Percentiles rank a stretch among this genome's conserved stretches.
Evolutionary conservation across 306 rosid species (phyloP).

Genomic region (Casuarina cunninghamiana): DNA sequence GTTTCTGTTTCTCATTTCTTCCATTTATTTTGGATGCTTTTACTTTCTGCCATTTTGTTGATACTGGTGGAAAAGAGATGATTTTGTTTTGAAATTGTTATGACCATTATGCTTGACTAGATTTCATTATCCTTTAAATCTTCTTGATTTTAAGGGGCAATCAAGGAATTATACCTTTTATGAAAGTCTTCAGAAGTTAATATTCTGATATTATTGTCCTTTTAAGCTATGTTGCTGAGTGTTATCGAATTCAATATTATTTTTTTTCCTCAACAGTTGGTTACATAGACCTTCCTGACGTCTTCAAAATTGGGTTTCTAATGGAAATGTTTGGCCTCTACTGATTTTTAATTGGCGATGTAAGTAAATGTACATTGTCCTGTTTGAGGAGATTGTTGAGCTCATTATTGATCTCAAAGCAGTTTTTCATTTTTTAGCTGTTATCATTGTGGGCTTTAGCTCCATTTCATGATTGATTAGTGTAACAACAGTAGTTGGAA

Average conservation of each 20-base stretch:
- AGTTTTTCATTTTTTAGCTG: constrained; percentile 25
- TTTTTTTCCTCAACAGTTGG: constrained; percentile 73
- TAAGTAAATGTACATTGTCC: constrained; percentile 35
- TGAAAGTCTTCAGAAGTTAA: not conserved
- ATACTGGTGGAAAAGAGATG: not conserved
- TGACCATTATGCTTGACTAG: not conserved
- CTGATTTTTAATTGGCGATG: constrained; percentile 45
- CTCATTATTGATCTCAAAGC: constrained; percentile 30
- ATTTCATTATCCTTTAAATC: not conserved
- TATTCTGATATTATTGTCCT: not conserved
- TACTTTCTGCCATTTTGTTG: not conserved
- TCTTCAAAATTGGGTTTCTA: constrained; percentile 74
- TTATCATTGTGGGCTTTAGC: constrained; percentile 7
- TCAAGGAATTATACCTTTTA: not conserved
- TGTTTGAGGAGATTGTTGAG: constrained; percentile 40
- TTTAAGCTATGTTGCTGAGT: constrained; percentile 11
- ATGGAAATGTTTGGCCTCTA: constrained; percentile 91
- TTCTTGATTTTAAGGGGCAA: not conserved
- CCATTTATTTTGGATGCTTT: not conserved
- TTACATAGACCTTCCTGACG: constrained; percentile 76
- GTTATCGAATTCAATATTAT: constrained; percentile 30
- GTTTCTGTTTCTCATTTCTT: constrained; percentile 8
- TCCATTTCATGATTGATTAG: constrained; percentile 16
- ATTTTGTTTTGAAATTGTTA: not conserved
- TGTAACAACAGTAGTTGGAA: constrained; percentile 22